phyloP scores from a whole-genome alignment of 2,329 filamentous ascomycete genomes.

The Pseudogymnoascus sp. region DNA sequence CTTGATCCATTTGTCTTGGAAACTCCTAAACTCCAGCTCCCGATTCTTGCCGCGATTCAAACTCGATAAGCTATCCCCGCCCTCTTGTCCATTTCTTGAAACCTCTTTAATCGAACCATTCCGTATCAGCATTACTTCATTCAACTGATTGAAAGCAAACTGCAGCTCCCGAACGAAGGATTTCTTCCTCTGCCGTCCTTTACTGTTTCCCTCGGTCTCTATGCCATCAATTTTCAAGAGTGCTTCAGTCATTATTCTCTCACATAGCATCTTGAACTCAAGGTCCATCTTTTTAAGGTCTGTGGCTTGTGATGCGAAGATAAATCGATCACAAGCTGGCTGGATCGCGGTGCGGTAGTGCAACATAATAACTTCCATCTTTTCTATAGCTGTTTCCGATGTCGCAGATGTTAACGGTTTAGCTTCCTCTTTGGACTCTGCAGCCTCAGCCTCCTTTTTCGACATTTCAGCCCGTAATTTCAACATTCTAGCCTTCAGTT shows the following conservation, averaged over 20 bases:
- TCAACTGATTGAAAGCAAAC: constrained; percentile 57
- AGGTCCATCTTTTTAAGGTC: constrained; percentile 64
- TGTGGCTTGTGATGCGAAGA: constrained; percentile 49
- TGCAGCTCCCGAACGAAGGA: constrained; percentile 58
- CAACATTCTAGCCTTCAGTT: not conserved
- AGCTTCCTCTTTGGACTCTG: not conserved
- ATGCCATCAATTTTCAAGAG: constrained; percentile 71
- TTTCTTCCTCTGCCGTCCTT: constrained; percentile 60
- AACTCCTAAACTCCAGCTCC: constrained; percentile 30
- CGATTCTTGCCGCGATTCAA: constrained; percentile 36
- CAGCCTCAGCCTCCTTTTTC: too few species aligned
- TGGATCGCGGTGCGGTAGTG: constrained; percentile 57
- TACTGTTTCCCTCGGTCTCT: constrained; percentile 62
- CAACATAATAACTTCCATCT: not conserved
- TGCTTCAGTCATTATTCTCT: constrained; percentile 70
- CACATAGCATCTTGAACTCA: constrained; percentile 69
- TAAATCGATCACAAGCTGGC: constrained; percentile 59
- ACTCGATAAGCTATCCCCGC: constrained; percentile 46
- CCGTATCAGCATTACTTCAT: constrained; percentile 30
- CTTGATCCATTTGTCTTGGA: constrained; percentile 35
- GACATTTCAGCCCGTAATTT: too few species aligned
- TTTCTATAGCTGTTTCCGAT: not conserved
- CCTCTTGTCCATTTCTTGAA: constrained; percentile 23
- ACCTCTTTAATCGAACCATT: not conserved
- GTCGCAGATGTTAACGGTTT: not conserved